Base-by-base conservation (phyloP, 768 basidiomycete species). In the Macrolepiota albuminosa region DNA sequence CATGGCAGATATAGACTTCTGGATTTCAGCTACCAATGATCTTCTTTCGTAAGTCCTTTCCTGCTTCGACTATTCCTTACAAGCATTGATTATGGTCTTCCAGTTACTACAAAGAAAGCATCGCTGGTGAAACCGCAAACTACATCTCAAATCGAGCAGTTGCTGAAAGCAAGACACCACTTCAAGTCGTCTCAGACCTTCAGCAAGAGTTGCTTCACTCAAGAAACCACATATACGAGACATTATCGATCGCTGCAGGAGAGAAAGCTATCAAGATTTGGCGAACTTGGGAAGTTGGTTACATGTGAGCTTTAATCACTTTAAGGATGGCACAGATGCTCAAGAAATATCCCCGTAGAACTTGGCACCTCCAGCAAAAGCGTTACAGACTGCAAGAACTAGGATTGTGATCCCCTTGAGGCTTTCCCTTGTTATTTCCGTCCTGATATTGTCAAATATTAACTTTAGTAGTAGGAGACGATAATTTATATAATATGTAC, bases 71-170 rank as follows among this genome's bases (percentile, higher is more conserved):
- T 7, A 26, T n/a, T 6, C 18, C 31, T 26, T 39, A 46, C 16
- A 40, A 14, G 39, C 4, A 1, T 26, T 50, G 8, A 52, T 40
- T 4, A 13, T 33, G 1, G 1, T 14, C 29, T 29, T 39, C 37
- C 34, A 69, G 67, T 13, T 68, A 64, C 50, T 54, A 66, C n/a
- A 69, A 69, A 46, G 67, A 69, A 58, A 57, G 62, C 45, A 51
- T 69, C 1, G 68, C 57, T 8, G 68, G 68, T 18, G 67, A 69
- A 51, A 65, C 40, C 0, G 60, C 49, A 16, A 66, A 61, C 45
- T 66, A 69, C 21, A 59, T 69, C 3, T 60, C 54, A 21, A 59
- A 63, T 24, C 57, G 64, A 10, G 63, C 67, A 9, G 39, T 58
- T 29, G 56, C 59, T 6, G 63, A 66, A 39, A 31, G 14, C 8